These are phyloP conservation scores for Gloeophyllum trabeum DNA, from an alignment of 768 basidiomycete genomes.

Conservation along the genomic window DNA sequence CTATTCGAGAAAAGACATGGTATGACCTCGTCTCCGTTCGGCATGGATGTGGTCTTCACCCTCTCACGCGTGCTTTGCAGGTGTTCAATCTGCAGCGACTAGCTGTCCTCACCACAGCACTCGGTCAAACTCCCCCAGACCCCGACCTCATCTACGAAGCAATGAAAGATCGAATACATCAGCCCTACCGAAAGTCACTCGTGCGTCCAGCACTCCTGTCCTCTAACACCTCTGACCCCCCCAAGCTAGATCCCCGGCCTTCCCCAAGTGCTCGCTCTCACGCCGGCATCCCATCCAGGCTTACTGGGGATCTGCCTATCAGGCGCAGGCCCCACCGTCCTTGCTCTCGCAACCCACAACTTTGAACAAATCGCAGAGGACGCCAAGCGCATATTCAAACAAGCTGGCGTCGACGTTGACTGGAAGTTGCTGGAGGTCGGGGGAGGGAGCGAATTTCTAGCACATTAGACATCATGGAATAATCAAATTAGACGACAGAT, in stretches of 20 bases:
- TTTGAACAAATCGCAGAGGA: slow-evolving; percentile 82
- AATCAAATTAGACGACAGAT: no score
- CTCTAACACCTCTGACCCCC: background rate
- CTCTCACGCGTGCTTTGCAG: slow-evolving; percentile 27
- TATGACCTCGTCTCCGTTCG: slow-evolving; percentile 25
- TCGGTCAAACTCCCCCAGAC: slow-evolving; percentile 85
- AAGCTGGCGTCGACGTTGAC: slow-evolving; percentile 69
- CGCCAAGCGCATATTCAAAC: slow-evolving; percentile 62
- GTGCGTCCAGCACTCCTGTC: slow-evolving; percentile 31
- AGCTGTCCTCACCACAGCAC: slow-evolving; percentile 91
- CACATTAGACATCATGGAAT: no score
- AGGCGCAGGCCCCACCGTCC: slow-evolving; percentile 94
- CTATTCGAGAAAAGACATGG: slow-evolving; percentile 88
- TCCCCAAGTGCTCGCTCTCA: slow-evolving; percentile 87
- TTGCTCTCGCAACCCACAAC: slow-evolving; percentile 81
- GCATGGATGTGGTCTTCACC: slow-evolving; percentile 3
- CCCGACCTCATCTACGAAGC: slow-evolving; percentile 97
- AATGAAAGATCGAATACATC: slow-evolving; percentile 97
- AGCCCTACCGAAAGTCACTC: slow-evolving; percentile 85
- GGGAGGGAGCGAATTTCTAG: slow-evolving; percentile 34
- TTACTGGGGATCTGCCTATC: slow-evolving; percentile 95
- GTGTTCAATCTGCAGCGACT: slow-evolving; percentile 96
- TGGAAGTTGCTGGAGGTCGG: slow-evolving; percentile 79
- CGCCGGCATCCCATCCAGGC: slow-evolving; percentile 86
- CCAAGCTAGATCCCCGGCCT: slow-evolving; percentile 80